A percentile compares a stretch with the other conserved stretches of the same genome.
These are phyloP conservation scores for Choricystis sp. DNA, from an alignment of 139 green algal species.

Conservation along the genomic window DNA sequence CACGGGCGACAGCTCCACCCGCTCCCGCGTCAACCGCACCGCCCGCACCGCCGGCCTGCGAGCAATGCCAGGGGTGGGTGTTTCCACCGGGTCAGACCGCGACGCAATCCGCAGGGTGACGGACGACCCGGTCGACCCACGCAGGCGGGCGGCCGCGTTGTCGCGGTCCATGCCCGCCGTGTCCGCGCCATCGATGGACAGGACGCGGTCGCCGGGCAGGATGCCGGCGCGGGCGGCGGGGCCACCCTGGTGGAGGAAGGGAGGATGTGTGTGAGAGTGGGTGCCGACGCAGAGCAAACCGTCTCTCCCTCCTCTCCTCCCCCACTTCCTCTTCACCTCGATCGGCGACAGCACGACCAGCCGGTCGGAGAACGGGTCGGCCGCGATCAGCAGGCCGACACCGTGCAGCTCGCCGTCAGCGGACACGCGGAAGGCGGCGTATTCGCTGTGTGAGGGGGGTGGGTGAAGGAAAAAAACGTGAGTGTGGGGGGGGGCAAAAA, in stretches of 20 bases:
- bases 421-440: constrained; percentile 56
- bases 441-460: constrained; percentile 41
- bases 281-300: too few relatives aligned
- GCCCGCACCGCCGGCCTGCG: constrained; percentile 7
- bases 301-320: too few relatives aligned
- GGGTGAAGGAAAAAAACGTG: too few relatives aligned
- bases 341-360: constrained; percentile 74
- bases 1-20: constrained; percentile 57
- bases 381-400: constrained; percentile 81
- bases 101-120: too few relatives aligned
- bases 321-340: constrained; percentile 46
- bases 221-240: constrained; percentile 47
- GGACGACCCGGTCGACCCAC: too few relatives aligned
- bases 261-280: too few relatives aligned
- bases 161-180: not conserved
- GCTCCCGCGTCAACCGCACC: constrained; percentile 44
- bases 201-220: constrained; percentile 57
- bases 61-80: too few relatives aligned
- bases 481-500: not conserved
- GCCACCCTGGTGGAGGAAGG: constrained; percentile 65
- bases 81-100: too few relatives aligned
- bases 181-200: constrained; percentile 34
- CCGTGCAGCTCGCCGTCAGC: constrained; percentile 79
- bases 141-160: too few relatives aligned
- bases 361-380: constrained; percentile 26